Evolutionary conservation across 768 basidiomycete genomes (phyloP).

Genomic region (Termitomyces sp.): DNA sequence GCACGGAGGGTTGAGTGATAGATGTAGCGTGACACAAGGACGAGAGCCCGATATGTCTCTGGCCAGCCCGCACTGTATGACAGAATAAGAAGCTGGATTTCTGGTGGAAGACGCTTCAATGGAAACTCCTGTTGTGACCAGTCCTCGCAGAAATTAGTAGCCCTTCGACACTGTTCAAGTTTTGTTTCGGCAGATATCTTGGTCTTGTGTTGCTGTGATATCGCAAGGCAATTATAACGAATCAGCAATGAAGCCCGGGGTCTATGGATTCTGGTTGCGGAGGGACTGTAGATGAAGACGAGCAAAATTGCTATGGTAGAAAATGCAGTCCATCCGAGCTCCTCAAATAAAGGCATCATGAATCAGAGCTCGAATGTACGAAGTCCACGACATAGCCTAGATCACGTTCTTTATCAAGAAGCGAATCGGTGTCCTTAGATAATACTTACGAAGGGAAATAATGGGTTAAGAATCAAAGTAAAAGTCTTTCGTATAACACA

Average conservation of each 20-base stretch:
- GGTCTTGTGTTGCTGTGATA: conserved; percentile 14
- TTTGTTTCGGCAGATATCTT: conserved; percentile 14
- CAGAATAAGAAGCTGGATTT: conserved; percentile 26
- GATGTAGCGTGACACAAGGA: conserved; percentile 24
- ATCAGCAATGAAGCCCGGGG: background rate
- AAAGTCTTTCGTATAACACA: background rate
- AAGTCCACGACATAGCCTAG: background rate
- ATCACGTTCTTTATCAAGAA: background rate
- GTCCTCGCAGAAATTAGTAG: conserved; percentile 11
- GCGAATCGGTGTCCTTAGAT: too few species aligned
- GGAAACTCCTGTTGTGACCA: conserved; percentile 13
- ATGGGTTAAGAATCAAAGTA: background rate
- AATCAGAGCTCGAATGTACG: background rate
- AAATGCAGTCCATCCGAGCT: conserved; percentile 9
- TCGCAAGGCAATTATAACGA: conserved; percentile 11
- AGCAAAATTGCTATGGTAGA: conserved; percentile 7
- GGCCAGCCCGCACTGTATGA: conserved; percentile 23
- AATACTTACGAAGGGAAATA: background rate
- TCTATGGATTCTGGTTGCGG: conserved; percentile 1
- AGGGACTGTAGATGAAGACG: conserved; percentile 10
- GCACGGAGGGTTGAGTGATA: conserved; percentile 23
- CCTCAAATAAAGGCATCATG: conserved; percentile 5
- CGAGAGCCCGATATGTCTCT: conserved; percentile 24
- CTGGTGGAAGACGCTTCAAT: conserved; percentile 25
- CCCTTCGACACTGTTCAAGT: conserved; percentile 17